These are phyloP conservation scores for Paradendryphiella salina DNA, from an alignment of 2,329 filamentous ascomycete genomes.

Conservation along the genomic window DNA sequence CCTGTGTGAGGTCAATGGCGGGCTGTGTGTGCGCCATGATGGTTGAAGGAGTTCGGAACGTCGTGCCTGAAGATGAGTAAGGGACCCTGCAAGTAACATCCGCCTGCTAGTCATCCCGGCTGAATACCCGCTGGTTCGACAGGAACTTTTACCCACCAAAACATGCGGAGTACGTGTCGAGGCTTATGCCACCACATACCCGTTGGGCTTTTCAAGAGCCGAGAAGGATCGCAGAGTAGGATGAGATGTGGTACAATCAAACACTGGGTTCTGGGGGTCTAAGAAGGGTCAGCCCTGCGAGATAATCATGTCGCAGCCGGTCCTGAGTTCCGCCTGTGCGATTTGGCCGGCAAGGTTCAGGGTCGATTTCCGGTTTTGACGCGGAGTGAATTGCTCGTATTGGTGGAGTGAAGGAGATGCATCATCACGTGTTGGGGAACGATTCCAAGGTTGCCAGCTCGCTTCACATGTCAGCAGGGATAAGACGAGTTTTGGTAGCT, in stretches of 20 bases:
- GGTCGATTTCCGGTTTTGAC: slow-evolving; percentile 17
- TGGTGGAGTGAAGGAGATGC: neutral
- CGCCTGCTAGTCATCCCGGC: slow-evolving; percentile 17
- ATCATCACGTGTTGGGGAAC: neutral
- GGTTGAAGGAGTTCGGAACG: slow-evolving; percentile 30
- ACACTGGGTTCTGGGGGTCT: slow-evolving; percentile 24
- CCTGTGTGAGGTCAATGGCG: slow-evolving; percentile 18
- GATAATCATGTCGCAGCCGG: slow-evolving; percentile 6
- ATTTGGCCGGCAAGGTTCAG: slow-evolving; percentile 9
- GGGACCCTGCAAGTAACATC: slow-evolving; percentile 9
- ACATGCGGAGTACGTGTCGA: slow-evolving; percentile 12
- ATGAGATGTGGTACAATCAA: slow-evolving; percentile 15
- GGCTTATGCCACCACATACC: slow-evolving; percentile 6
- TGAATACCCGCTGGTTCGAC: slow-evolving; percentile 27
- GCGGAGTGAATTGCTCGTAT: slow-evolving; percentile 22
- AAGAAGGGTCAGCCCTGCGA: slow-evolving; percentile 25
- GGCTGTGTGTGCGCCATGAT: slow-evolving; percentile 10
- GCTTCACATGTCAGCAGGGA: neutral
- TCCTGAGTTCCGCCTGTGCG: slow-evolving; percentile 12
- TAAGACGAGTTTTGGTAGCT: neutral
- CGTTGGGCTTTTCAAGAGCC: slow-evolving; percentile 20
- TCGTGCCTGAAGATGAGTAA: slow-evolving; percentile 34
- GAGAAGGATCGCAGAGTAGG: slow-evolving; percentile 18
- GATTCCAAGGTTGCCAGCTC: neutral
- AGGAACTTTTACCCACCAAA: slow-evolving; percentile 20